Evolutionary conservation across 2,329 filamentous ascomycete genomes (phyloP).

Genomic region (Verticillium albo-atrum): DNA sequence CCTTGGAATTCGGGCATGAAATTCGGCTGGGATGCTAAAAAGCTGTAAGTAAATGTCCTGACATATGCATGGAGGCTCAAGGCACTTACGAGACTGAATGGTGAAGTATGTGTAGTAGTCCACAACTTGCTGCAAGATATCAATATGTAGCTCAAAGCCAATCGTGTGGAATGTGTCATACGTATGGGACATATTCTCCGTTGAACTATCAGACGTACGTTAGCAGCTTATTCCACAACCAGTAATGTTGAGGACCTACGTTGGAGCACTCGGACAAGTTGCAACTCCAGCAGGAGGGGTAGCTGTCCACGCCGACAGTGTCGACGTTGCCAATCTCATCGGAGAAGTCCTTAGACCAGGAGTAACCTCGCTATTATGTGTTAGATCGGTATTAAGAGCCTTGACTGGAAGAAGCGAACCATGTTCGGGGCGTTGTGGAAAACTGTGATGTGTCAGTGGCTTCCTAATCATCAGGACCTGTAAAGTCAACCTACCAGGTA

Average conservation of each 20-base stretch:
- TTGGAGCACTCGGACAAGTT: conserved; percentile 56
- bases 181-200: conserved; percentile 52
- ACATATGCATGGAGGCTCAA: neutral
- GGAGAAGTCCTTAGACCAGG: conserved; percentile 58
- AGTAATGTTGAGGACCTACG: neutral
- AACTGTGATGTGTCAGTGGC: conserved; percentile 19
- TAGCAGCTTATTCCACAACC: neutral
- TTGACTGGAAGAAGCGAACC: conserved; percentile 15
- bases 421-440: conserved; percentile 58
- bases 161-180: conserved; percentile 15
- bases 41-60: neutral
- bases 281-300: conserved; percentile 58
- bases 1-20: conserved; percentile 59
- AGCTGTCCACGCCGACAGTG: conserved; percentile 46
- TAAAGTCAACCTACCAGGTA: conserved; percentile 37
- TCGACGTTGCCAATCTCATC: conserved; percentile 53
- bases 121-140: conserved; percentile 6
- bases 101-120: conserved; percentile 20
- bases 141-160: neutral
- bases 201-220: conserved; percentile 36
- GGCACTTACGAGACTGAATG: conserved; percentile 23
- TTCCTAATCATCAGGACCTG: no score
- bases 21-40: conserved; percentile 35
- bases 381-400: neutral
- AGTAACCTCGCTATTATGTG: conserved; percentile 28